Evolutionary conservation across 441 rosid species (phyloP).

Genomic region (Breynia disticha): DNA sequence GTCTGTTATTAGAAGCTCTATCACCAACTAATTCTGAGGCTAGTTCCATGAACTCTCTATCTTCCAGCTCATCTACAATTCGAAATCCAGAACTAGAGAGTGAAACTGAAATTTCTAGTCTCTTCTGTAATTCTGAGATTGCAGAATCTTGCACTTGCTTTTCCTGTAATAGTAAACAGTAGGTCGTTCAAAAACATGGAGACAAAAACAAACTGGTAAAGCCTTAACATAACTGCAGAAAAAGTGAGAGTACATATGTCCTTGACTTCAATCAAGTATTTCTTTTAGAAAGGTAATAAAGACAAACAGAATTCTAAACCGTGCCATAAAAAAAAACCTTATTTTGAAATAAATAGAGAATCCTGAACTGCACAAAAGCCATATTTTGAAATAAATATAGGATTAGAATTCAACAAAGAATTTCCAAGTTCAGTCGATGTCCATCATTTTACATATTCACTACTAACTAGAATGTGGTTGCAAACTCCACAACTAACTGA

Average conservation of each 20-base stretch:
- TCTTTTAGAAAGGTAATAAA: neutral
- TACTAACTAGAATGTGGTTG: neutral
- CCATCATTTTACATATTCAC: neutral
- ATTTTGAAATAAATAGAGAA: neutral
- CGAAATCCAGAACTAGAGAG: conserved; percentile 32
- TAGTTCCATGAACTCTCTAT: conserved; percentile 65
- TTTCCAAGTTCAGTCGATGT: neutral
- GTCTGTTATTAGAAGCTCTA: conserved; percentile 31
- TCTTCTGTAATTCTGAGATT: conserved; percentile 54
- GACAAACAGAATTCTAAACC: neutral
- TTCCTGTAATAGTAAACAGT: conserved; percentile 36
- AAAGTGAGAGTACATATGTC: neutral
- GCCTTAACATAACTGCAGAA: neutral
- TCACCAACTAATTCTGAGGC: conserved; percentile 48
- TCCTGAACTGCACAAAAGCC: neutral
- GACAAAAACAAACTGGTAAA: conserved; percentile 1
- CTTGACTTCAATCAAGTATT: neutral
- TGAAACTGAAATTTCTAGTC: conserved; percentile 47
- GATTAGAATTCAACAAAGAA: neutral
- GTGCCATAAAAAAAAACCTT: neutral
- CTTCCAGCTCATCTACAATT: conserved; percentile 60
- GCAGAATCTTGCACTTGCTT: conserved; percentile 37
- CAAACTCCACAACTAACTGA: conserved; percentile 4
- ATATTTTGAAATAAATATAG: neutral
- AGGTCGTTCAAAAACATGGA: conserved; percentile 5